A percentile compares a stretch with the other conserved stretches of the same genome.
Conservation (phyloP, 2,329 filamentous ascomycete genomes). For the Botryosphaeria agaves region DNA sequence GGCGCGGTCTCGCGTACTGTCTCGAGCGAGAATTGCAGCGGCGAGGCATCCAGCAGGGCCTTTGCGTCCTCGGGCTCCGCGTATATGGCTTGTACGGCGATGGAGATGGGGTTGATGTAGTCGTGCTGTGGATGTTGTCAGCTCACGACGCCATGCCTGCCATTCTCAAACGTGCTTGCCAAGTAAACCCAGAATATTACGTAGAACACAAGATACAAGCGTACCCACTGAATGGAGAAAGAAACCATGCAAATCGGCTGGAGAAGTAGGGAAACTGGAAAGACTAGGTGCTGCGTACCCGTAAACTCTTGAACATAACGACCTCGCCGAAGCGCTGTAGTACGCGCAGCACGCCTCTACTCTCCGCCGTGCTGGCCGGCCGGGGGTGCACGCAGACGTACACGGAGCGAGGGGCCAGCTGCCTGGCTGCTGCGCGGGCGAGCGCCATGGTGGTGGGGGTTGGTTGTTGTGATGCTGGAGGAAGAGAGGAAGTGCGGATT, state of each 20-base stretch:
- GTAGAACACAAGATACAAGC: too few relatives aligned
- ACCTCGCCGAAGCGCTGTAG: constrained; percentile 32
- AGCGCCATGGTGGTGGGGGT: too few relatives aligned
- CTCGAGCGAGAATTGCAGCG: constrained; percentile 28
- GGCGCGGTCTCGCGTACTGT: constrained; percentile 5
- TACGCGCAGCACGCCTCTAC: constrained; percentile 28
- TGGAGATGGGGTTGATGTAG: too few relatives aligned
- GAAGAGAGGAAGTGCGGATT: too few relatives aligned
- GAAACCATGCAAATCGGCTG: too few relatives aligned
- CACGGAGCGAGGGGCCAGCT: constrained; percentile 23
- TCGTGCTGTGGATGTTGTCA: too few relatives aligned
- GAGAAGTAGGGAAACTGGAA: neutral
- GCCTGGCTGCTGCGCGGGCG: constrained; percentile 1
- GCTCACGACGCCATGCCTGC: too few relatives aligned
- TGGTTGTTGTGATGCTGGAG: too few relatives aligned
- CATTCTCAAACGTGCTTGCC: too few relatives aligned
- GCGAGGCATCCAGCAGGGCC: constrained; percentile 24
- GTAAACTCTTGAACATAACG: constrained; percentile 27
- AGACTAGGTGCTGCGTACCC: too few relatives aligned
- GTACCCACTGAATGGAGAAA: too few relatives aligned
- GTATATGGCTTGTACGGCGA: constrained; percentile 32
- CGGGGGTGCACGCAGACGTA: constrained; percentile 29
- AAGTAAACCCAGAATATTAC: too few relatives aligned
- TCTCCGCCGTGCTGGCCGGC: constrained; percentile 29
- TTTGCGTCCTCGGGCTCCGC: constrained; percentile 21